Percentiles rank a stretch among this genome's conserved stretches.
Conservation (phyloP, 2,329 filamentous ascomycete species). For the Cladosporium phlei region DNA sequence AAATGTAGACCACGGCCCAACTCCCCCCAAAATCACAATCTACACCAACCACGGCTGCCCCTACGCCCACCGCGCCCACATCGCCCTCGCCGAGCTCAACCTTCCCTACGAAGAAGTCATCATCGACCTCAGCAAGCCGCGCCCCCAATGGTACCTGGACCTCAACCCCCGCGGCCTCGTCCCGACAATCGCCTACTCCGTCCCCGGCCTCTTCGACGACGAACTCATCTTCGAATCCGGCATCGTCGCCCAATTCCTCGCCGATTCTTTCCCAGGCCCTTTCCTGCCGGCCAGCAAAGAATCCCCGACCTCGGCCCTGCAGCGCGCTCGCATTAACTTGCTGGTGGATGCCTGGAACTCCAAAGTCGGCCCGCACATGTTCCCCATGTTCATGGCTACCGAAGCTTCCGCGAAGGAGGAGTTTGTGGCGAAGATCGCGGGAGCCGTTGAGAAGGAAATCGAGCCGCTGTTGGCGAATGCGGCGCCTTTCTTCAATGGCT, state of each 20-base stretch:
- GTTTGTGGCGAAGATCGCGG: slow-evolving; percentile 46
- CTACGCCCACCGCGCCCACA: slow-evolving; percentile 65
- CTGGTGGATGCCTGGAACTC: slow-evolving; percentile 66
- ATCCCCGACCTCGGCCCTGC: slow-evolving; percentile 52
- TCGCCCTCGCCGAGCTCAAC: slow-evolving; percentile 29
- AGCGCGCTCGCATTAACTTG: slow-evolving; percentile 63
- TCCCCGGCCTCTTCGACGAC: slow-evolving; percentile 37
- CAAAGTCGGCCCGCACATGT: slow-evolving; percentile 52
- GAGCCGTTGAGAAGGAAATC: slow-evolving; percentile 61
- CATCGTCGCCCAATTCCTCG: slow-evolving; percentile 67
- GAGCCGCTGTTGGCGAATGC: slow-evolving; percentile 60
- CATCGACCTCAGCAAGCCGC: slow-evolving; percentile 65
- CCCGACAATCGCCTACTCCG: slow-evolving; percentile 61
- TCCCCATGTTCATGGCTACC: slow-evolving; percentile 44
- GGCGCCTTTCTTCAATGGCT: slow-evolving; percentile 43
- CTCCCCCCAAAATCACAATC: slow-evolving; percentile 52
- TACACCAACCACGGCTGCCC: slow-evolving; percentile 69
- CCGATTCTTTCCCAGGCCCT: slow-evolving; percentile 64
- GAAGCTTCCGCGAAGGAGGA: slow-evolving; percentile 43
- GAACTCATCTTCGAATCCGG: slow-evolving; percentile 69
- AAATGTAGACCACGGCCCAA: not conserved
- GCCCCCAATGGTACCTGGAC: slow-evolving; percentile 68
- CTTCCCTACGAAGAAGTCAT: slow-evolving; percentile 32
- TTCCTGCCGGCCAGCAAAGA: slow-evolving; percentile 55
- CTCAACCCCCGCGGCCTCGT: slow-evolving; percentile 77